Conservation (phyloP, 768 basidiomycete genomes). For the Suillus cothurnatus region DNA sequence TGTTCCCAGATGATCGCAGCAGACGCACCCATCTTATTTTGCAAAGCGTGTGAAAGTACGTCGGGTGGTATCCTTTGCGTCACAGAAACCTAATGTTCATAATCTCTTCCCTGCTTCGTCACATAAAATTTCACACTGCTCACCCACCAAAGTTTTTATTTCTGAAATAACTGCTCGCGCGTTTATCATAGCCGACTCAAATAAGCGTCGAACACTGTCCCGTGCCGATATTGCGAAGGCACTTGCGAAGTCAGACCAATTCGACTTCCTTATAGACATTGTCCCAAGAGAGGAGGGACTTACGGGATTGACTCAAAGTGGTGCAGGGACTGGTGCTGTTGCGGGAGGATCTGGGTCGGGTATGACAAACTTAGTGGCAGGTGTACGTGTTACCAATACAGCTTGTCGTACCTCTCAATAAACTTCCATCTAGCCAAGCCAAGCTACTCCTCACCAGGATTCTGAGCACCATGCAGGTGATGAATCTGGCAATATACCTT, state of each 20-base stretch:
- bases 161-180: constrained; percentile 95
- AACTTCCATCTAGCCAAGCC: constrained; percentile 25
- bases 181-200: constrained; percentile 92
- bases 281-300: constrained; percentile 79
- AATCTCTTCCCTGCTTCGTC: not conserved
- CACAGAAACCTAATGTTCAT: not conserved
- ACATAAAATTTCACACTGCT: constrained; percentile 5
- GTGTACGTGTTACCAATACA: constrained; percentile 20
- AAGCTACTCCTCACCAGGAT: constrained; percentile 26
- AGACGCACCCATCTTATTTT: constrained; percentile 95
- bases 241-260: constrained; percentile 90
- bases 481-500: constrained; percentile 21
- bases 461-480: constrained; percentile 22
- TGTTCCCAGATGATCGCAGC: constrained; percentile 90
- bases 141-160: constrained; percentile 78
- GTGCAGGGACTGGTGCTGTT: not conserved
- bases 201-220: constrained; percentile 94
- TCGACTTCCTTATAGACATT: constrained; percentile 97
- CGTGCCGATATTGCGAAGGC: constrained; percentile 94
- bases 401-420: constrained; percentile 3
- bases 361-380: constrained; percentile 24
- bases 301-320: constrained; percentile 23
- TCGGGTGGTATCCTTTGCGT: constrained; percentile 20
- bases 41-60: constrained; percentile 98
- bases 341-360: constrained; percentile 7